phyloP scores from a whole-genome alignment of 441 rosid species.

The Populus hybrid region DNA sequence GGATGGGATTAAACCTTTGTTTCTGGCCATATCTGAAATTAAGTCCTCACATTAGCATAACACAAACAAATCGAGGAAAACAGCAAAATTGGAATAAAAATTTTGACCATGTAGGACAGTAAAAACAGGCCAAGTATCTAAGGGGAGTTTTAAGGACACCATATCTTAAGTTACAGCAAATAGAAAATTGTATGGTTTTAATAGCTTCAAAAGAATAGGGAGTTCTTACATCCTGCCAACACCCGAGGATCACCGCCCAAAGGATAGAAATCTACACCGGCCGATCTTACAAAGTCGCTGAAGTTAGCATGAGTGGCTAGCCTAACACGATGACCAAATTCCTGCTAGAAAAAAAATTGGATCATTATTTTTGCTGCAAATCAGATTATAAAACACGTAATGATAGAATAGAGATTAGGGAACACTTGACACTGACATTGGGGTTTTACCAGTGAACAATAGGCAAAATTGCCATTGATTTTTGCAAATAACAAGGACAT shows the following conservation, averaged over 20 bases:
- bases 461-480: neutral
- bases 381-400: neutral
- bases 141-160: neutral
- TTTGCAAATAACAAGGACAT: neutral
- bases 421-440: neutral
- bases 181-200: neutral
- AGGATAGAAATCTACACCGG: conserved; percentile 88
- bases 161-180: too few relatives aligned
- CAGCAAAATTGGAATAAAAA: neutral
- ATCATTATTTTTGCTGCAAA: neutral
- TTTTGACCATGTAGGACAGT: neutral
- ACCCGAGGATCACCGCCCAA: conserved; percentile 97
- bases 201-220: conserved; percentile 14
- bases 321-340: conserved; percentile 94
- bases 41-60: conserved; percentile 8
- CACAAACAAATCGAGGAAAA: neutral
- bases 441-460: neutral
- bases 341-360: conserved; percentile 45
- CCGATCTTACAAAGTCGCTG: conserved; percentile 68
- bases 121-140: neutral
- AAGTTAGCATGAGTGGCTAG: conserved; percentile 95
- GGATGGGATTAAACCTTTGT: conserved; percentile 95
- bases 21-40: conserved; percentile 88
- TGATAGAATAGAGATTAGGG: neutral
- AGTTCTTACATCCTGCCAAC: conserved; percentile 89